Percentiles rank a stretch among this genome's conserved stretches.
phyloP scores from a whole-genome alignment of 768 basidiomycete genomes.

The Panaeolus papilionaceus region DNA sequence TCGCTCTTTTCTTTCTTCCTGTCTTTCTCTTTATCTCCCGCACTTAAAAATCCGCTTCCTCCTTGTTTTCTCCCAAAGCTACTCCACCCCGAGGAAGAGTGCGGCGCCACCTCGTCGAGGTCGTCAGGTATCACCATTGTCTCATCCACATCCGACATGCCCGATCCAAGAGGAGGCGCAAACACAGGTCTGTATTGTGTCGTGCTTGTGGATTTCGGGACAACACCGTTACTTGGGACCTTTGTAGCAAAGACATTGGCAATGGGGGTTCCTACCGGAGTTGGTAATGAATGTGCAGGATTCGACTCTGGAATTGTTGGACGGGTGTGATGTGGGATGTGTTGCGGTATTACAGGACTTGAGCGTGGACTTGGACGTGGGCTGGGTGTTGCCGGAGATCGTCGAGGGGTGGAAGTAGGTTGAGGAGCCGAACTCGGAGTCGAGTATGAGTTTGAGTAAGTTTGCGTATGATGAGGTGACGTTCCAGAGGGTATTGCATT shows the following conservation, averaged over 20 bases:
- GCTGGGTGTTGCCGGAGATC: slow-evolving; percentile 7
- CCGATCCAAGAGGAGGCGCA: slow-evolving; percentile 24
- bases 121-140: slow-evolving; percentile 48
- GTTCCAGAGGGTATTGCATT: slow-evolving; percentile 24
- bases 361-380: slow-evolving; percentile 8
- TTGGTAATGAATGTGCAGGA: neutral
- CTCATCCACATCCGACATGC: slow-evolving; percentile 51
- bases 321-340: neutral
- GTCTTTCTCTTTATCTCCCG: slow-evolving; percentile 26
- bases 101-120: slow-evolving; percentile 53
- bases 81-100: slow-evolving; percentile 40
- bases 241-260: neutral
- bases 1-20: slow-evolving; percentile 29
- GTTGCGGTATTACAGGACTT: neutral
- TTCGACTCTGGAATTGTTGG: neutral
- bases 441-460: slow-evolving; percentile 1
- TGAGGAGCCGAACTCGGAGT: neutral
- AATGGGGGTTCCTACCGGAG: slow-evolving; percentile 2
- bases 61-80: slow-evolving; percentile 46
- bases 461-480: slow-evolving; percentile 15
- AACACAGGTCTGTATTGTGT: neutral
- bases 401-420: neutral
- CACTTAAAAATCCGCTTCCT: slow-evolving; percentile 27
- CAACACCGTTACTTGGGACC: neutral
- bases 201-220: neutral